Conservation (phyloP, 2,329 filamentous ascomycete genomes). For the Cercospora zeae-maydis region DNA sequence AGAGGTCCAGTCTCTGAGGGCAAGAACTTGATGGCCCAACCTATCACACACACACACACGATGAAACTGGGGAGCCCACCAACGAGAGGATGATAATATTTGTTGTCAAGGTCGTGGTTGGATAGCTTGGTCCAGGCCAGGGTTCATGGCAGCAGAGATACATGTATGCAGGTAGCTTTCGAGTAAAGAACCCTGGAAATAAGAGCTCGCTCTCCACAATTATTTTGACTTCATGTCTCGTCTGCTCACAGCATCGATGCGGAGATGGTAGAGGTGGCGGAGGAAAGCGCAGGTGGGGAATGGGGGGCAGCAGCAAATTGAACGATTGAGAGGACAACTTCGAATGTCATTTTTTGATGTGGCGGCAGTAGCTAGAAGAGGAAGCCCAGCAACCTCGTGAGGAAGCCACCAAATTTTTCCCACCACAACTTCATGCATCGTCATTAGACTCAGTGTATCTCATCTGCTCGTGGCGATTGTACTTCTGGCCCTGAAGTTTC, state of each 20-base stretch:
- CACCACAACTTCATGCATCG: not conserved
- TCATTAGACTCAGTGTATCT: not conserved
- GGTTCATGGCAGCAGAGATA: not conserved
- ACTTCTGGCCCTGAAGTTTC: not conserved
- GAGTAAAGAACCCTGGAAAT: constrained; percentile 2
- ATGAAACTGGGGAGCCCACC: not conserved
- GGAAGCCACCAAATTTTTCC: not conserved
- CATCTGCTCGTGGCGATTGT: constrained; percentile 1
- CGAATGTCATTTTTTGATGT: not conserved
- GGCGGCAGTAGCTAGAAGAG: not conserved
- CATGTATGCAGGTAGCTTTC: not conserved
- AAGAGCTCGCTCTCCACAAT: not conserved
- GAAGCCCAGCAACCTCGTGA: not conserved
- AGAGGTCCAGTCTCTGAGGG: no score
- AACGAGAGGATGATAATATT: not conserved
- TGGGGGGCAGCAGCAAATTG: not conserved
- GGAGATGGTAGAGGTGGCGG: not conserved
- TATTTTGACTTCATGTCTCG: not conserved
- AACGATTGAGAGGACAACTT: not conserved
- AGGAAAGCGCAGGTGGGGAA: not conserved
- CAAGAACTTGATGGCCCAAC: not conserved
- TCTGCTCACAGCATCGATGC: not conserved
- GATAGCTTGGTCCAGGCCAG: not conserved
- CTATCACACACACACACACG: not conserved
- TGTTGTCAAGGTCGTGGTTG: constrained; percentile 1